A percentile compares a stretch with the other conserved stretches of the same genome.
phyloP scores from a whole-genome alignment of 148 eudicot genomes.

The Cornus florida region DNA sequence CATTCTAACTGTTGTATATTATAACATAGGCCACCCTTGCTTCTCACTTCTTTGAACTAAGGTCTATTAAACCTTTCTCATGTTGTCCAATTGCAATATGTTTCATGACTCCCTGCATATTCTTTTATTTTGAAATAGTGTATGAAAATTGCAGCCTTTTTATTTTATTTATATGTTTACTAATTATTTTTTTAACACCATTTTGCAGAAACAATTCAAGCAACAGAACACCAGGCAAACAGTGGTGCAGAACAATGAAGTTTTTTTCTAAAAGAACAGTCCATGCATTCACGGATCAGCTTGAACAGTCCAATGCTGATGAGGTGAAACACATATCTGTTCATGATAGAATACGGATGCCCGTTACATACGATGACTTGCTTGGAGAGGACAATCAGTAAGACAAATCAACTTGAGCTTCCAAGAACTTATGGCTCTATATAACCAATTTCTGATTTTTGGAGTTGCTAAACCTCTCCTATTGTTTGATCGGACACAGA shows the following conservation, averaged over 20 bases:
- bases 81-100: background rate
- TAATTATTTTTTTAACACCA: too few species aligned
- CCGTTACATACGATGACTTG: constrained; percentile 75
- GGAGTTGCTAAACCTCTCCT: too few species aligned
- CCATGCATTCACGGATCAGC: too few species aligned
- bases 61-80: background rate
- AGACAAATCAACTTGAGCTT: background rate
- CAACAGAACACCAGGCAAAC: constrained; percentile 19
- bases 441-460: too few species aligned
- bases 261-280: constrained; percentile 19
- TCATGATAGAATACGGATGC: constrained; percentile 60
- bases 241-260: constrained; percentile 16
- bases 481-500: too few species aligned
- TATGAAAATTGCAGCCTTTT: background rate
- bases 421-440: too few species aligned
- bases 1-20: too few species aligned
- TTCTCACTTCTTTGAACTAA: too few species aligned
- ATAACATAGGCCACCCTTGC: too few species aligned
- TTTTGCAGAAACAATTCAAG: constrained; percentile 60
- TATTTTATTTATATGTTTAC: background rate
- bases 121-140: background rate
- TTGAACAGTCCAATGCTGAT: constrained; percentile 17
- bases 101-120: too few species aligned
- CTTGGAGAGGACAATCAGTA: constrained; percentile 35
- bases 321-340: constrained; percentile 42